Evolutionary conservation across 495 filamentous ascomycete genomes (phyloP).

Genomic region (Aspergillus heteromorphus): DNA sequence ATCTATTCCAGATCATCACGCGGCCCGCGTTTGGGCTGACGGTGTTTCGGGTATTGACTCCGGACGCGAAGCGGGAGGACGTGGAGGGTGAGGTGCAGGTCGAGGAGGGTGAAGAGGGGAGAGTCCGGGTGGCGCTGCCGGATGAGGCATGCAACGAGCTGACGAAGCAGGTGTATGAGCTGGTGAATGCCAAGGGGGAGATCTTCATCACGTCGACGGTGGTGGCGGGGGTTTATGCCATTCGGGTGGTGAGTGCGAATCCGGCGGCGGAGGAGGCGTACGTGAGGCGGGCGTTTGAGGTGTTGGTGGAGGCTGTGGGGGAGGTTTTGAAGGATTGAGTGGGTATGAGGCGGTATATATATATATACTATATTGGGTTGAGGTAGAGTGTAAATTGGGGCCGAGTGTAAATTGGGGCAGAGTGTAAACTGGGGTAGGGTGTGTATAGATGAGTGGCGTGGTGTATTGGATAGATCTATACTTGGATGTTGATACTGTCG

Average conservation of each 20-base stretch:
- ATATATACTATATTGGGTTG: no score
- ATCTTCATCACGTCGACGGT: constrained; percentile 81
- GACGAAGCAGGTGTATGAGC: constrained; percentile 75
- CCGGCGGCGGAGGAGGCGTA: constrained; percentile 64
- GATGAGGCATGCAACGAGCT: constrained; percentile 55
- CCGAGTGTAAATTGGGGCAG: no score
- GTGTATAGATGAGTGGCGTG: no score
- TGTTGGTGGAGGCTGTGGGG: constrained; percentile 64
- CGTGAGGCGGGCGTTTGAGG: constrained; percentile 69
- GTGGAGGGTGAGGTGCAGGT: constrained; percentile 15
- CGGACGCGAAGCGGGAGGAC: constrained; percentile 6
- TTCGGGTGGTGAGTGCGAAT: constrained; percentile 74
- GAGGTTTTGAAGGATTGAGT: constrained; percentile 24
- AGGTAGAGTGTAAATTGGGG: no score
- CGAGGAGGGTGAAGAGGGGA: constrained; percentile 11
- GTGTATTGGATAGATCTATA: no score
- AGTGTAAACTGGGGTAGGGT: no score
- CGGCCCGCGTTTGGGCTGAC: constrained; percentile 76
- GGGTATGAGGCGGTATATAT: no score
- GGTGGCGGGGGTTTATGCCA: constrained; percentile 70
- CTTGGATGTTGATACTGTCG: no score
- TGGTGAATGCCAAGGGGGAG: constrained; percentile 67
- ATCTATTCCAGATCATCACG: constrained; percentile 74
- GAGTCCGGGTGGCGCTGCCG: constrained; percentile 26
- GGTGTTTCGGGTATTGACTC: constrained; percentile 55